Evolutionary conservation across 352 stramenopile genomes (phyloP), one percentile per base, ranked within the genome.

Genomic region (Phytophthora hibernalis): DNA sequence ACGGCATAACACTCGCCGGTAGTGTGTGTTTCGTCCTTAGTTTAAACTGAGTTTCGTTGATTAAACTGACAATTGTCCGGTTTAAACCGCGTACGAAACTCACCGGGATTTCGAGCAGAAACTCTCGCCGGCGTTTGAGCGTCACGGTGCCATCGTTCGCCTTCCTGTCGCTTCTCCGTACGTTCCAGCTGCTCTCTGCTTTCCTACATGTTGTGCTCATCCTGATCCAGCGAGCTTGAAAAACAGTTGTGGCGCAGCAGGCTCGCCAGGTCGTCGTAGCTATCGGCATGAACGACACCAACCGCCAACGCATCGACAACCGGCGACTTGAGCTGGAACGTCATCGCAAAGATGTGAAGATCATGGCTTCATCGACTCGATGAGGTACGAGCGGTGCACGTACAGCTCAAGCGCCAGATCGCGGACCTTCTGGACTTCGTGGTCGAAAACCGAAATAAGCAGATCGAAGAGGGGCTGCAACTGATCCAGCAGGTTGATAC

Each of bases 311-410:
- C 86, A 54, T 93, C 85, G 65, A 93, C 84, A 42, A 90, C 78
- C 0, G 86, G 83, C 54, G 86, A 94, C 74, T 87, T 90, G 72
- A 96, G 95, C 68, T 88, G 79, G 61, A 96, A 96, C 55, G 86
- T 93, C 72, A 93, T 94, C 26, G 84, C 86, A 33, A 96, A 91
- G 51, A 94, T 80, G 52, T 76, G 21, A 78, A 71, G 63, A 73
- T 72, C 48, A 83, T 85, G 16, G 77, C 67, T 90, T 82, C 72
- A 95, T 92, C 16, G 81, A 85, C 59, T 92, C 76, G 38, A 96
- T 92, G 37, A 87, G 56, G 73, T 95, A 95, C 76, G 89, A 93
- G 20, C 84, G 85, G 79, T 95, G 95, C 52, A 96, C 87, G 74
- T 96, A 95, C 44, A 95, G 61, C 70, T 96, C 86, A 33, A 95